Evolutionary conservation across 2,329 filamentous ascomycete genomes (phyloP).

Genomic region (Fusarium annulatum): DNA sequence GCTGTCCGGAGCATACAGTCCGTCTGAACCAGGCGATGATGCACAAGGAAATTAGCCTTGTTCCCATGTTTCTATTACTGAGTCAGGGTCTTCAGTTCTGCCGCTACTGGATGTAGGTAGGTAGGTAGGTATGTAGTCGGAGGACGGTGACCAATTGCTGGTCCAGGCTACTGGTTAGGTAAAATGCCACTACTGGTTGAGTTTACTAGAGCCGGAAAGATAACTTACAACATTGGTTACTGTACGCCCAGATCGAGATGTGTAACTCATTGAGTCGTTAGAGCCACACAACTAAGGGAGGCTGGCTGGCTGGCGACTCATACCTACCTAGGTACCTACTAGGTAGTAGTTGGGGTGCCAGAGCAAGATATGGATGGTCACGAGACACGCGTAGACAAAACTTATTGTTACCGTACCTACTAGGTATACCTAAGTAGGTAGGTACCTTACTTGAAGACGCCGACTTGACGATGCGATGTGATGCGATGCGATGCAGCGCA

Average conservation of each 20-base stretch:
- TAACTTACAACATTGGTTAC: neutral
- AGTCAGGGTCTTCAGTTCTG: neutral
- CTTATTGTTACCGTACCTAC: neutral
- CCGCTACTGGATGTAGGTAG: neutral
- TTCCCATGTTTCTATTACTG: neutral
- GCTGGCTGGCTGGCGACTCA: neutral
- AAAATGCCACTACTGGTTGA: neutral
- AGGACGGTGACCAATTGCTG: neutral
- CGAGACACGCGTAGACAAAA: neutral
- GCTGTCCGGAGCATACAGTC: slow-evolving; percentile 2
- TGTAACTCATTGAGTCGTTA: slow-evolving; percentile 1
- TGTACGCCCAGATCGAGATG: neutral
- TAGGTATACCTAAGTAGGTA: no score
- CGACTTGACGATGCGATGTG: neutral
- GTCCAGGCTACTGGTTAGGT: neutral
- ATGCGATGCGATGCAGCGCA: neutral
- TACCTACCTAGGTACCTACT: neutral
- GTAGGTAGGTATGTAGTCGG: neutral
- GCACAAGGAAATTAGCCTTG: neutral
- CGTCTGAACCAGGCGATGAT: neutral
- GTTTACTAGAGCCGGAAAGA: neutral
- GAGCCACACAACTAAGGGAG: neutral
- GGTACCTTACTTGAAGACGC: neutral
- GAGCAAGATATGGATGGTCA: neutral
- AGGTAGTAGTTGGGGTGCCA: neutral